Conservation (phyloP, 2,329 filamentous ascomycete genomes). For the Arthrocladium fulminans region DNA sequence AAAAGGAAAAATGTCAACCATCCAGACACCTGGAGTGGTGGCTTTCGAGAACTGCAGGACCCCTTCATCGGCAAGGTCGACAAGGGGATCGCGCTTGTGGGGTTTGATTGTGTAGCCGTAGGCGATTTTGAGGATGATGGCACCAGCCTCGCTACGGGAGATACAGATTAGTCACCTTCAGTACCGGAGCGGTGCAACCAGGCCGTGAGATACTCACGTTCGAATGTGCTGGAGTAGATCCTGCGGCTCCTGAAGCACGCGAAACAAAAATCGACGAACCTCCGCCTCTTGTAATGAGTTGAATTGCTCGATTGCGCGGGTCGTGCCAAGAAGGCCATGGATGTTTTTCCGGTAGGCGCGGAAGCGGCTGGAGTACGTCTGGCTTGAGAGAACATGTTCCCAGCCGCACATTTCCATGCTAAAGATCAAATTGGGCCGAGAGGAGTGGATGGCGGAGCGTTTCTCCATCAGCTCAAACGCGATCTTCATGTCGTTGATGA, state of each 20-base stretch:
- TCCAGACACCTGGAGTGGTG: conserved; percentile 35
- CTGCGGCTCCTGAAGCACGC: conserved; percentile 33
- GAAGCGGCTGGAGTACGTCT: conserved; percentile 32
- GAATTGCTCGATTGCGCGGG: conserved; percentile 32
- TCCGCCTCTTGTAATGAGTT: conserved; percentile 38
- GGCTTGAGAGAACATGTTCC: conserved; percentile 30
- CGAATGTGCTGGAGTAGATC: conserved; percentile 34
- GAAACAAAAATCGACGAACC: conserved; percentile 36
- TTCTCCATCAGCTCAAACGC: conserved; percentile 31
- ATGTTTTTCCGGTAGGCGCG: conserved; percentile 39
- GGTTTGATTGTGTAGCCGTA: conserved; percentile 40
- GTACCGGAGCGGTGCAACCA: conserved; percentile 12
- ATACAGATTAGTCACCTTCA: not conserved
- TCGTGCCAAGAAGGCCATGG: conserved; percentile 39
- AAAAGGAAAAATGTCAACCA: conserved; percentile 40
- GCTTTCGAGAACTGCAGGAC: conserved; percentile 35
- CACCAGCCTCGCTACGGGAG: conserved; percentile 30
- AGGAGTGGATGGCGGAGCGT: conserved; percentile 26
- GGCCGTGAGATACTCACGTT: conserved; percentile 26
- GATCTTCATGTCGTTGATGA: conserved; percentile 28
- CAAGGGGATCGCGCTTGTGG: conserved; percentile 34
- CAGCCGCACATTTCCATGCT: conserved; percentile 36
- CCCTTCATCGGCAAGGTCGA: conserved; percentile 33
- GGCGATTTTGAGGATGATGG: conserved; percentile 36
- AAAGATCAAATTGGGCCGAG: conserved; percentile 27